Conservation (phyloP, 2,329 filamentous ascomycete genomes). For the Pestalotiopsis sp. region DNA sequence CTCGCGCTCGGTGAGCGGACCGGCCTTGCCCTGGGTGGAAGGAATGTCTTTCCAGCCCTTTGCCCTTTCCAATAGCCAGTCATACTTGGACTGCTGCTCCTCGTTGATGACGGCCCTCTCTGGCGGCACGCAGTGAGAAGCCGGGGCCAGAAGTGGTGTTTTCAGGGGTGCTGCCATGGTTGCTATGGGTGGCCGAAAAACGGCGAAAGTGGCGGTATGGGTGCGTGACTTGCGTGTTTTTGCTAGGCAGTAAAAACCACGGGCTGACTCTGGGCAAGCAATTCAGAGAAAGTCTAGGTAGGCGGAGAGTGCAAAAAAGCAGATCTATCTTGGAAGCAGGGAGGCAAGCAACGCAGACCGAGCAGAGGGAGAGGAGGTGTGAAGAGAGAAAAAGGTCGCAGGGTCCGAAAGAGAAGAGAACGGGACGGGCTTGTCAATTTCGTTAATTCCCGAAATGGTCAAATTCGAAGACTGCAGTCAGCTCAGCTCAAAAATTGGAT, state of each 20-base stretch:
- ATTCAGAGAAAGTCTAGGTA: not conserved
- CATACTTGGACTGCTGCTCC: conserved; percentile 84
- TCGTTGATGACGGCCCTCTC: conserved; percentile 64
- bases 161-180: conserved; percentile 32
- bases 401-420: not conserved
- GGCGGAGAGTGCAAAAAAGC: not conserved
- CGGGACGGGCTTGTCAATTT: not conserved
- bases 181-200: conserved; percentile 22
- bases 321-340: not conserved
- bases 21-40: conserved; percentile 55
- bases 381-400: not conserved
- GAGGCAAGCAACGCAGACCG: not conserved
- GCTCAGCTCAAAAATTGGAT: not conserved
- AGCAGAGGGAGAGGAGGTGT: not conserved
- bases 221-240: not conserved
- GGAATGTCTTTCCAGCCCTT: conserved; percentile 72
- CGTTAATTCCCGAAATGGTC: not conserved
- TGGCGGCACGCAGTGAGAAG: conserved; percentile 58
- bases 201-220: not conserved
- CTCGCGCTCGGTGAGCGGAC: conserved; percentile 76
- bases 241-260: not conserved
- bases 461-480: not conserved
- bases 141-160: conserved; percentile 62
- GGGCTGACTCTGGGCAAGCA: not conserved
- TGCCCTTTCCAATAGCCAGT: conserved; percentile 70